phyloP scores from a whole-genome alignment of 352 stramenopile genomes.

The Phytophthora multivora region DNA sequence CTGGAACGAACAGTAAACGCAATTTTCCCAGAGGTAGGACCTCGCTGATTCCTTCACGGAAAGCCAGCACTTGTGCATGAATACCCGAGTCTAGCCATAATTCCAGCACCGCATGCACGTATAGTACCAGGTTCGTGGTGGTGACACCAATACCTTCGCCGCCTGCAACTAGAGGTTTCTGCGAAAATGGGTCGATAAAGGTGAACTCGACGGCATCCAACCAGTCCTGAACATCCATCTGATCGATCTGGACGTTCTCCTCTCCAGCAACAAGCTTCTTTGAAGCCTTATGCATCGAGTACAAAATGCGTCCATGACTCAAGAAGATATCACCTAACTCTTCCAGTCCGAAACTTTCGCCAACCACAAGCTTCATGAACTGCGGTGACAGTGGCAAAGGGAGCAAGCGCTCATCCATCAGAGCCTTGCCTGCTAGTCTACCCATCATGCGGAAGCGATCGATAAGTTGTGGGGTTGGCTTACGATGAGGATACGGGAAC shows the following conservation, averaged over 20 bases:
- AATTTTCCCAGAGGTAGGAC: slow-evolving; percentile 76
- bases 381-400: slow-evolving; percentile 73
- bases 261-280: slow-evolving; percentile 33
- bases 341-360: slow-evolving; percentile 58
- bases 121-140: slow-evolving; percentile 52
- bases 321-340: slow-evolving; percentile 67
- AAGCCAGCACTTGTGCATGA: slow-evolving; percentile 64
- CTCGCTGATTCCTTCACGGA: slow-evolving; percentile 78
- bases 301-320: slow-evolving; percentile 64
- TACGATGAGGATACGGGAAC: slow-evolving; percentile 68
- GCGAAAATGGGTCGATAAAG: slow-evolving; percentile 82
- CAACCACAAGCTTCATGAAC: slow-evolving; percentile 81
- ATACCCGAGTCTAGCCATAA: slow-evolving; percentile 76
- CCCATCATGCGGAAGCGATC: slow-evolving; percentile 86
- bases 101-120: slow-evolving; percentile 60
- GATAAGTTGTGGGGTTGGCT: slow-evolving; percentile 38
- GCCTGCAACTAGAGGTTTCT: slow-evolving; percentile 53
- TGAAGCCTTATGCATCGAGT: slow-evolving; percentile 55
- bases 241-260: slow-evolving; percentile 58
- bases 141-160: slow-evolving; percentile 59
- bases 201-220: slow-evolving; percentile 69
- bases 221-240: slow-evolving; percentile 55
- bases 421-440: slow-evolving; percentile 75
- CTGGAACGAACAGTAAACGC: slow-evolving; percentile 66
- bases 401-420: slow-evolving; percentile 84